Evolutionary conservation across 225 moss, liverwort and hornwort species (phyloP).

Genomic region (Neckera pumila): DNA sequence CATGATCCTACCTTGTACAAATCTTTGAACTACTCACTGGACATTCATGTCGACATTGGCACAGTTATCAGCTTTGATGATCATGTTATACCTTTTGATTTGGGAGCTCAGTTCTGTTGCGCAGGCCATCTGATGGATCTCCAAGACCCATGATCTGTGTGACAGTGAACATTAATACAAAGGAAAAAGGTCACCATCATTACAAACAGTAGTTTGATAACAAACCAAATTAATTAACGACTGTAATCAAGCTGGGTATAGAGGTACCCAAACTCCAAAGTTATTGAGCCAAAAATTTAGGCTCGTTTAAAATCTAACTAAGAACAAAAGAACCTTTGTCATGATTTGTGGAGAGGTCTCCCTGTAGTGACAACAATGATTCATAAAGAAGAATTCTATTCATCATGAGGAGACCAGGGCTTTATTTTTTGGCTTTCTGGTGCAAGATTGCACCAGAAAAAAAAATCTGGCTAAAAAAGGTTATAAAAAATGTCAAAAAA

Average conservation of each 20-base stretch:
- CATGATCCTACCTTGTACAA: too few species aligned
- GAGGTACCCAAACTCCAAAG: not conserved
- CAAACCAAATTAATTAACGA: not conserved
- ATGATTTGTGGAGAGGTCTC: not conserved
- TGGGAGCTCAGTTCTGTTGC: not conserved
- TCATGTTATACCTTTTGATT: not conserved
- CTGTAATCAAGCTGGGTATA: too few species aligned
- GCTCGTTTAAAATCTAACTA: not conserved
- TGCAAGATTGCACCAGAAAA: too few species aligned
- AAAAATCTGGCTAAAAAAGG: too few species aligned
- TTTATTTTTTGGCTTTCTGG: too few species aligned
- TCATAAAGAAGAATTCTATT: not conserved
- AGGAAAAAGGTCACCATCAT: not conserved
- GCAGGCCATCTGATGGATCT: not conserved
- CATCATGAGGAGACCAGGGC: too few species aligned
- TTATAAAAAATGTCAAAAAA: too few species aligned
- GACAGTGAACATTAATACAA: too few species aligned
- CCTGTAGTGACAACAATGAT: not conserved
- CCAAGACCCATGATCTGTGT: not conserved
- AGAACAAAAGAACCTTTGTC: not conserved
- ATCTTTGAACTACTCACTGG: too few species aligned
- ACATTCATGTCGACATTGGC: too few species aligned
- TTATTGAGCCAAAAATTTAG: not conserved
- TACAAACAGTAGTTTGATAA: not conserved
- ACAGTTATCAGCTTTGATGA: not conserved